A percentile compares a stretch with the other conserved stretches of the same genome.
Conservation (phyloP, 805 yeast species). For the Ogataea paraovalis region DNA sequence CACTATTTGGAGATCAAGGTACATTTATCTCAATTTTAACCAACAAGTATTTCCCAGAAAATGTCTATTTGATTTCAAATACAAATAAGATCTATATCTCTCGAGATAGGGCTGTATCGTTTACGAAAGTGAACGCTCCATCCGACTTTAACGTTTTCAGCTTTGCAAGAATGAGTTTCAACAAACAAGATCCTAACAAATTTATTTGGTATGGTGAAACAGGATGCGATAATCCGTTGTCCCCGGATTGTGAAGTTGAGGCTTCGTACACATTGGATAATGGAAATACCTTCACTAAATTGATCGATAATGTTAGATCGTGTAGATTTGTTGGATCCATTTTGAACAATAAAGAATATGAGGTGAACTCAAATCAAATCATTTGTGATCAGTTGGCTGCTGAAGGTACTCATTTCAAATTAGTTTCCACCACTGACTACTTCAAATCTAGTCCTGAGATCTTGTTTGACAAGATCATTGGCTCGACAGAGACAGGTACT, state of each 20-base stretch:
- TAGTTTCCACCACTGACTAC: conserved; percentile 49
- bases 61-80: conserved; percentile 50
- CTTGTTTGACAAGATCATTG: conserved; percentile 58
- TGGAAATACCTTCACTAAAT: conserved; percentile 57
- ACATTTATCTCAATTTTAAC: conserved; percentile 51
- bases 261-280: conserved; percentile 64
- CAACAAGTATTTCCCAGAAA: conserved; percentile 58
- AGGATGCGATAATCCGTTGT: conserved; percentile 45
- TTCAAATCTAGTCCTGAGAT: conserved; percentile 39
- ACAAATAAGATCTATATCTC: conserved; percentile 53
- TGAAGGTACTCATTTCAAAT: conserved; percentile 18
- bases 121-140: conserved; percentile 47
- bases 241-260: conserved; percentile 47
- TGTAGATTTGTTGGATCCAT: conserved; percentile 69
- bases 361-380: conserved; percentile 46
- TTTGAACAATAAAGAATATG: conserved; percentile 33
- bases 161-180: conserved; percentile 52
- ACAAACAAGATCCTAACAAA: conserved; percentile 48
- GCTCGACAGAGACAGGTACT: conserved; percentile 67
- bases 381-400: conserved; percentile 53
- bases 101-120: conserved; percentile 61
- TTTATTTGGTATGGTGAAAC: conserved; percentile 69
- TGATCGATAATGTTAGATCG: conserved; percentile 48
- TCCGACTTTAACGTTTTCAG: conserved; percentile 38
- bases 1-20: conserved; percentile 33